Evolutionary conservation across 202 grass and related monocot species (phyloP).

Genomic region (Panicum hallii): DNA sequence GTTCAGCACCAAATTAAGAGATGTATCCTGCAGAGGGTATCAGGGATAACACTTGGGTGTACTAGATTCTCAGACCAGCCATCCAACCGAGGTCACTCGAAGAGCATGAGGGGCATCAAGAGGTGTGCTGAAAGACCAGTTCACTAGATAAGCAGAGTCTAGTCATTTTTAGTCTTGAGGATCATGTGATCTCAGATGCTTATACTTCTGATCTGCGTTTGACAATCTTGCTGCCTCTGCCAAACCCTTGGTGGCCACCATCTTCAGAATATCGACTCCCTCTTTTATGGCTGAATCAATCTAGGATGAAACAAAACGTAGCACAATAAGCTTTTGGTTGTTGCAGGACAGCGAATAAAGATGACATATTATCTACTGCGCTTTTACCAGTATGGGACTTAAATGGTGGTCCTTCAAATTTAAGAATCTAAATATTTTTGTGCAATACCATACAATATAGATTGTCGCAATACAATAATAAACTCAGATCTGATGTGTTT

Average conservation of each 20-base stretch:
- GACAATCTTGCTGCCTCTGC: constrained; percentile 55
- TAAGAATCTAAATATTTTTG: not conserved
- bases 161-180: constrained; percentile 43
- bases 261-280: constrained; percentile 72
- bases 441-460: not conserved
- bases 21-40: not conserved
- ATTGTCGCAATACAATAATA: not conserved
- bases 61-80: constrained; percentile 2
- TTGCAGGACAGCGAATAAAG: not conserved
- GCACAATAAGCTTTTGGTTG: not conserved
- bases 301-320: constrained; percentile 52
- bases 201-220: constrained; percentile 86
- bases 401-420: not conserved
- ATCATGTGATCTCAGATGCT: constrained; percentile 71
- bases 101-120: not conserved
- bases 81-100: not conserved
- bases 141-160: not conserved
- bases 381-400: not conserved
- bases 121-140: not conserved
- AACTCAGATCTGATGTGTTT: constrained; percentile 1
- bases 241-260: constrained; percentile 71
- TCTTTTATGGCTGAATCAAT: constrained; percentile 82
- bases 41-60: not conserved
- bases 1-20: not conserved
- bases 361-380: not conserved